Evolutionary conservation across 2,329 filamentous ascomycete species (phyloP).

Genomic region (Aspergillus novofumigatus): DNA sequence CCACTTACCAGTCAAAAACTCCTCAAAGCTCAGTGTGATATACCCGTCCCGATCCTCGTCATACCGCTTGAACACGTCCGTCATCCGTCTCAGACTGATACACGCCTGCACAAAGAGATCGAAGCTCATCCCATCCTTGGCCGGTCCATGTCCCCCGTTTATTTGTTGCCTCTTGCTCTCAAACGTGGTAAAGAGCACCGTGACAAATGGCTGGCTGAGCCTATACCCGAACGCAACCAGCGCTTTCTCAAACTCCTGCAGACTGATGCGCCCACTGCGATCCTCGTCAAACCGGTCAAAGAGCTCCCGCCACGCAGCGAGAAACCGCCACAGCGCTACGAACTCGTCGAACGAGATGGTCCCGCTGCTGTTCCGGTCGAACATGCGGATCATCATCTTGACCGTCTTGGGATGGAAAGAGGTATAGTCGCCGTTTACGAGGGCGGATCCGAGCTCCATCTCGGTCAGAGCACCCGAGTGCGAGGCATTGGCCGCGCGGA

Average conservation of each 20-base stretch:
- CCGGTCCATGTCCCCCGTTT: conserved; percentile 28
- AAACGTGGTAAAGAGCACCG: conserved; percentile 81
- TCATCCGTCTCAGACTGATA: conserved; percentile 96
- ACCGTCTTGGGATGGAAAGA: conserved; percentile 92
- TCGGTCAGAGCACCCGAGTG: conserved; percentile 80
- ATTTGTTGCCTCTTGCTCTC: conserved; percentile 55
- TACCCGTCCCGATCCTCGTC: conserved; percentile 95
- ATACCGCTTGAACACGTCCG: conserved; percentile 98
- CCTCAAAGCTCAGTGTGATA: conserved; percentile 77
- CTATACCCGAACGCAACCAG: conserved; percentile 91
- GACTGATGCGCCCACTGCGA: conserved; percentile 77
- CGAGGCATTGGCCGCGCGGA: conserved; percentile 78
- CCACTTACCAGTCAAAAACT: conserved; percentile 62
- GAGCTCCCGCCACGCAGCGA: conserved; percentile 87
- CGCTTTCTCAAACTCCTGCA: conserved; percentile 83
- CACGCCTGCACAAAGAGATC: conserved; percentile 97
- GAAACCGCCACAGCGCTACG: conserved; percentile 91
- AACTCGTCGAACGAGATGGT: conserved; percentile 95
- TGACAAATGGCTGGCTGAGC: conserved; percentile 76
- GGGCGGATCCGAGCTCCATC: conserved; percentile 77
- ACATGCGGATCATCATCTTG: conserved; percentile 99
- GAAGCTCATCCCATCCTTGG: conserved; percentile 70
- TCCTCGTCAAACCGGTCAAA: conserved; percentile 96
- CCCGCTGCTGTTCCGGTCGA: conserved; percentile 84
- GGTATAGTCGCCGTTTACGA: conserved; percentile 95